Percentiles rank a stretch among this genome's conserved stretches.
Conservation (phyloP, 1,139 yeast species). For the Hyphopichia wangnamkhiaoensis region DNA sequence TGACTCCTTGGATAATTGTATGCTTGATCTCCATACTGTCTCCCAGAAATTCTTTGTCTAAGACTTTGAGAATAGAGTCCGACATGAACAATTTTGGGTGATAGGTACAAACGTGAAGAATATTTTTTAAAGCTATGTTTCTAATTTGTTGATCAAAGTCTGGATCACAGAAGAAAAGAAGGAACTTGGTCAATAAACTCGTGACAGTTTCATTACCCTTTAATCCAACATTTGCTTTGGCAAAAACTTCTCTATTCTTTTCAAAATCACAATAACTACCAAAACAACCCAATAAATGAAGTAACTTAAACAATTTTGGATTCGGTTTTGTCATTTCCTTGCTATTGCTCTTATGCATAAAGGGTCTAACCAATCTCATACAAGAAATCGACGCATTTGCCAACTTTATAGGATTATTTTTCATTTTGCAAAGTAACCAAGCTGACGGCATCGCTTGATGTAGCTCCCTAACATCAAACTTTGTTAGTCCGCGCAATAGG, state of each 20-base stretch:
- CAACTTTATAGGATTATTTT: slow-evolving; percentile 48
- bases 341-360: slow-evolving; percentile 24
- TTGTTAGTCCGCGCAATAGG: slow-evolving; percentile 57
- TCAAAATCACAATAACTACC: slow-evolving; percentile 69
- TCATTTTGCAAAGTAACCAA: slow-evolving; percentile 53
- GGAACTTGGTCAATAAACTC: slow-evolving; percentile 55
- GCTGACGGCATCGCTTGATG: slow-evolving; percentile 70
- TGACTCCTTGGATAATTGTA: slow-evolving; percentile 55
- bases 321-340: slow-evolving; percentile 29
- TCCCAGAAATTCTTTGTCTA: slow-evolving; percentile 52
- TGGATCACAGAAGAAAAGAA: slow-evolving; percentile 49
- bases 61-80: slow-evolving; percentile 48
- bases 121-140: slow-evolving; percentile 54
- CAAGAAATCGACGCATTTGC: slow-evolving; percentile 65
- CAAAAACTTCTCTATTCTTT: slow-evolving; percentile 39
- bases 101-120: slow-evolving; percentile 57
- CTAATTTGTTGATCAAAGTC: slow-evolving; percentile 34
- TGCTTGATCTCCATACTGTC: slow-evolving; percentile 38
- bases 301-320: slow-evolving; percentile 53
- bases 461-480: slow-evolving; percentile 56
- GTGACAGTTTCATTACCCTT: slow-evolving; percentile 54
- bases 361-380: slow-evolving; percentile 48
- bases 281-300: slow-evolving; percentile 66
- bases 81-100: slow-evolving; percentile 66
- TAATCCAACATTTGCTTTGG: slow-evolving; percentile 41